These are phyloP conservation scores for Naganishia sp. DNA, from an alignment of 1,284 basidiomycete genomes.

Conservation along the genomic window DNA sequence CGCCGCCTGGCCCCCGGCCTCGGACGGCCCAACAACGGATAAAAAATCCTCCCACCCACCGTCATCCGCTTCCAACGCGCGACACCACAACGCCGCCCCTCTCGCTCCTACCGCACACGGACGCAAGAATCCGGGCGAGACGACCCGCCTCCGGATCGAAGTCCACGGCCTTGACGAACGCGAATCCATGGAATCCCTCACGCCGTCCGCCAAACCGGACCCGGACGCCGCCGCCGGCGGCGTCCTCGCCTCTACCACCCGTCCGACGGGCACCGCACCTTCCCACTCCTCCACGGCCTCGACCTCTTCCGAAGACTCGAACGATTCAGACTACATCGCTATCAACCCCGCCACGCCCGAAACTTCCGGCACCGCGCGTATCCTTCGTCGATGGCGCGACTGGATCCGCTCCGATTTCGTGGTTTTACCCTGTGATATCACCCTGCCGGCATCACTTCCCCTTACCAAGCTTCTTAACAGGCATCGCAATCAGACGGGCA, in stretches of 20 bases:
- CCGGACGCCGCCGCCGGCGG: neutral
- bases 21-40: conserved; percentile 64
- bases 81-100: conserved; percentile 38
- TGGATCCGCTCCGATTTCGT: conserved; percentile 70
- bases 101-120: conserved; percentile 54
- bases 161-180: conserved; percentile 73
- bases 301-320: conserved; percentile 39
- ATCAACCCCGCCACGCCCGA: conserved; percentile 30
- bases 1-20: conserved; percentile 67
- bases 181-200: conserved; percentile 46
- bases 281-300: neutral
- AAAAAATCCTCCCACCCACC: conserved; percentile 56
- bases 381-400: conserved; percentile 49
- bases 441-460: conserved; percentile 72
- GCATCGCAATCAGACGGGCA: conserved; percentile 72
- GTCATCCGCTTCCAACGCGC: conserved; percentile 49
- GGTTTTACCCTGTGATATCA: conserved; percentile 86
- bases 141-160: conserved; percentile 67
- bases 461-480: conserved; percentile 74
- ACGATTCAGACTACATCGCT: conserved; percentile 38
- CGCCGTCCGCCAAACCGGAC: neutral
- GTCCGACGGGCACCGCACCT: conserved; percentile 33
- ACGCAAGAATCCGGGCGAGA: conserved; percentile 18
- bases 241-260: neutral
- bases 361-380: conserved; percentile 49